phyloP scores from a whole-genome alignment of 345 rosid genomes.

The thale cress (Arabidopsis thaliana) region DNA sequence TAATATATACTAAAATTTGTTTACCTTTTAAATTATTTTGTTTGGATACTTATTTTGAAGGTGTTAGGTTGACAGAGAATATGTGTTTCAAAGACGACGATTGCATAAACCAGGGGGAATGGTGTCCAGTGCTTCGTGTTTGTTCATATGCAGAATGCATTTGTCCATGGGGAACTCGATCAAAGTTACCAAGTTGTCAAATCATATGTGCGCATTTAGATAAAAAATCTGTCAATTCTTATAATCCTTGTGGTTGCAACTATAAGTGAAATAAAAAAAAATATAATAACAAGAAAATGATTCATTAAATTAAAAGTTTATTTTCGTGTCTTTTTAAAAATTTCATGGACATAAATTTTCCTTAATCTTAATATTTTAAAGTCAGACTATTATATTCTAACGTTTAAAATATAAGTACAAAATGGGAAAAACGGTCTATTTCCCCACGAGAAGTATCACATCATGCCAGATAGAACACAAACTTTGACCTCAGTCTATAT shows the following conservation, averaged over 20 bases:
- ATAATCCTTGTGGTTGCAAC: neutral
- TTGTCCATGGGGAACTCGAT: slow-evolving; percentile 22
- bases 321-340: neutral
- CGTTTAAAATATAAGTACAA: too few species aligned
- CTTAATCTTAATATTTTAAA: too few species aligned
- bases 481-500: too few species aligned
- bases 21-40: neutral
- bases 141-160: slow-evolving; percentile 27
- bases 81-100: slow-evolving; percentile 15
- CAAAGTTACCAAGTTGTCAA: neutral
- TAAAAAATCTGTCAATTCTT: neutral
- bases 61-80: neutral
- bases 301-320: neutral
- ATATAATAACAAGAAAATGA: slow-evolving; percentile 5
- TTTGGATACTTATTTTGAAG: slow-evolving; percentile 8
- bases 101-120: slow-evolving; percentile 10
- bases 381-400: too few species aligned
- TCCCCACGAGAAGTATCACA: too few species aligned
- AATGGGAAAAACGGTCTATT: too few species aligned
- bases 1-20: neutral
- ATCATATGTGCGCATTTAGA: slow-evolving; percentile 1
- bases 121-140: slow-evolving; percentile 25
- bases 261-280: slow-evolving; percentile 4
- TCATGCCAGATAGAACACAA: too few species aligned
- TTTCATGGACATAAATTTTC: too few species aligned